Conservation (phyloP, 2,329 filamentous ascomycete species). For the Stachybotrys chlorohalonatus region DNA sequence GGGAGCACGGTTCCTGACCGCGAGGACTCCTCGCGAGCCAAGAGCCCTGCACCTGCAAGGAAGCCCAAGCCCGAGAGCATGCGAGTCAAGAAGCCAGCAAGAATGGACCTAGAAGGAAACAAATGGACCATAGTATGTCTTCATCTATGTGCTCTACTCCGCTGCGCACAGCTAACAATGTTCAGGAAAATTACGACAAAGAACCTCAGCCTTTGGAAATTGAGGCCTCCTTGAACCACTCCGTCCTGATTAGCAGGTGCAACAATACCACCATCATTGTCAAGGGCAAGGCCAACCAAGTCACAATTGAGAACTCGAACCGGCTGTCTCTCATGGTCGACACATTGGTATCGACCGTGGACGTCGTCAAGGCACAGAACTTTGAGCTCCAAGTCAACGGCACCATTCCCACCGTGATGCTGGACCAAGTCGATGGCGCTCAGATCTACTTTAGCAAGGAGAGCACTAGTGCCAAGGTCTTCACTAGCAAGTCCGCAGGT, state of each 20-base stretch:
- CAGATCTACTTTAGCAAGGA: slow-evolving; percentile 79
- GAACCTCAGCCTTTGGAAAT: slow-evolving; percentile 66
- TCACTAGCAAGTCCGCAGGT: slow-evolving; percentile 77
- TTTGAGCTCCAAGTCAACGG: slow-evolving; percentile 92
- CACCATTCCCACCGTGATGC: slow-evolving; percentile 72
- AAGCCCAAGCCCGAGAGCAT: slow-evolving; percentile 81
- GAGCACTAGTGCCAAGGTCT: slow-evolving; percentile 70
- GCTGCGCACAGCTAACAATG: slow-evolving; percentile 1
- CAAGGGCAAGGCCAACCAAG: slow-evolving; percentile 91
- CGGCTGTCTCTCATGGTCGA: slow-evolving; percentile 82
- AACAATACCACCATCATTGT: slow-evolving; percentile 84
- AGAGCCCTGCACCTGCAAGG: slow-evolving; percentile 81
- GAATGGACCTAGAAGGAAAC: slow-evolving; percentile 73
- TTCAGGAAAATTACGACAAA: slow-evolving; percentile 82
- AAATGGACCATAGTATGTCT: slow-evolving; percentile 78
- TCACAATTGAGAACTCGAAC: slow-evolving; percentile 84
- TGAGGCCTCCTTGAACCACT: slow-evolving; percentile 74
- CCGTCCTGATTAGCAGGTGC: slow-evolving; percentile 85
- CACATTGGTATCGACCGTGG: slow-evolving; percentile 79
- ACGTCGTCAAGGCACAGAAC: slow-evolving; percentile 90
- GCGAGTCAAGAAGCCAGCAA: slow-evolving; percentile 72
- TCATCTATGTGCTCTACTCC: background rate
- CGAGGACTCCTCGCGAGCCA: slow-evolving; percentile 50
- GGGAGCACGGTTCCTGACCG: slow-evolving; percentile 59
- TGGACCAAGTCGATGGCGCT: slow-evolving; percentile 90